phyloP scores from a whole-genome alignment of 78 protist species.

The Dictyostelium firmibasis region DNA sequence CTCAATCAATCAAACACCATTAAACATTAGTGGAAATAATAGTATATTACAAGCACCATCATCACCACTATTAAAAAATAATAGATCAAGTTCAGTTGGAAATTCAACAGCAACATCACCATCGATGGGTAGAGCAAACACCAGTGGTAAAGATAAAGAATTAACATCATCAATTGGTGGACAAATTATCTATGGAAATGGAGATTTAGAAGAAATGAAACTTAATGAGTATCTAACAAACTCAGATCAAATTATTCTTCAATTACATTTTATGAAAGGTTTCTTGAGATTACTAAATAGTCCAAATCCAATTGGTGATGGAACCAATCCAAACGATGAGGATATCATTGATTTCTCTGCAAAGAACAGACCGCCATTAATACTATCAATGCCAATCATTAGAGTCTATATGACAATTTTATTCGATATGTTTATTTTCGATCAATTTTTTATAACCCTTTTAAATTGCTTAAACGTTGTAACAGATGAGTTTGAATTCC shows the following conservation, averaged over 20 bases:
- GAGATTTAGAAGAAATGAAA: constrained; percentile 36
- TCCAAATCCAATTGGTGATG: constrained; percentile 68
- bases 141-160: not conserved
- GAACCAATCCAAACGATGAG: constrained; percentile 44
- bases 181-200: not conserved
- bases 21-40: not conserved
- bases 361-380: constrained; percentile 25
- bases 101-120: not conserved
- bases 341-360: constrained; percentile 69
- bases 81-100: not conserved
- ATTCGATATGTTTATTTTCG: constrained; percentile 30
- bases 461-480: constrained; percentile 22
- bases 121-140: not conserved
- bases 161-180: not conserved
- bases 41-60: not conserved
- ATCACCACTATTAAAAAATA: not conserved
- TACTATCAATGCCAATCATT: constrained; percentile 45
- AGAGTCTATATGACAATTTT: constrained; percentile 38
- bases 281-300: constrained; percentile 11
- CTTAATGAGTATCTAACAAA: not conserved
- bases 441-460: constrained; percentile 45
- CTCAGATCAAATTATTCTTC: constrained; percentile 23
- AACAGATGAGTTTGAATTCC: constrained; percentile 44
- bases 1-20: not conserved
- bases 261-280: constrained; percentile 33